These are phyloP conservation scores for Paecilomyces variotii DNA, from an alignment of 2,329 filamentous ascomycete species.

Conservation along the genomic window DNA sequence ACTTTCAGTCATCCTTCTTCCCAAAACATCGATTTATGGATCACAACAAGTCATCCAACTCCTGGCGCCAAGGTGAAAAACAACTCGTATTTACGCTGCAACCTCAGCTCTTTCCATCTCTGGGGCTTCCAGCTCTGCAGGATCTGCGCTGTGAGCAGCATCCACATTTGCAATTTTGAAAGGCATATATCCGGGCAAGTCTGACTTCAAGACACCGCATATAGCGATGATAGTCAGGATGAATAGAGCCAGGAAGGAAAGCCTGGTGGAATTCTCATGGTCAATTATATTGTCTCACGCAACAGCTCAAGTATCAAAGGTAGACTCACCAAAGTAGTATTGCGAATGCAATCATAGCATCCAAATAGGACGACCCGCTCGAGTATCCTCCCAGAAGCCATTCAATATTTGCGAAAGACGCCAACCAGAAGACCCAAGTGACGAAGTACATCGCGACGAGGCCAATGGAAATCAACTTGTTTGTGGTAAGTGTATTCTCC, in stretches of 20 bases:
- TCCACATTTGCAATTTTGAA: background rate
- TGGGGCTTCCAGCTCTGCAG: no score
- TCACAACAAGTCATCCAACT: no score
- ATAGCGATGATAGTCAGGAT: conserved; percentile 20
- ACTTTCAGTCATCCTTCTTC: no score
- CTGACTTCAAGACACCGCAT: conserved; percentile 17
- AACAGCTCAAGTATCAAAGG: background rate
- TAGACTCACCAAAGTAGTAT: conserved; percentile 19
- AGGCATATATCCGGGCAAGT: conserved; percentile 17
- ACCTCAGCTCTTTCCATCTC: no score
- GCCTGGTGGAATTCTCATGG: conserved; percentile 7
- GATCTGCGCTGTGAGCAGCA: no score
- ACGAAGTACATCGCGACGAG: conserved; percentile 16
- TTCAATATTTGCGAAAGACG: conserved; percentile 20
- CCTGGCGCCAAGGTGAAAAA: no score
- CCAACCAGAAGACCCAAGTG: conserved; percentile 26
- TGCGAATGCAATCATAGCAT: conserved; percentile 21
- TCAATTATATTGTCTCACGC: background rate
- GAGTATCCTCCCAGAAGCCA: conserved; percentile 4
- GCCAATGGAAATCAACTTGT: background rate
- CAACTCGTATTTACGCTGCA: no score
- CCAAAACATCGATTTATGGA: no score
- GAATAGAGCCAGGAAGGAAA: conserved; percentile 20
- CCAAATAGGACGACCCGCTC: conserved; percentile 9
- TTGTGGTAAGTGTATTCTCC: background rate